Percentiles rank a stretch among this genome's conserved stretches.
These are phyloP conservation scores for Malus hybrid DNA, from an alignment of 331 rosid genomes.

Conservation along the genomic window DNA sequence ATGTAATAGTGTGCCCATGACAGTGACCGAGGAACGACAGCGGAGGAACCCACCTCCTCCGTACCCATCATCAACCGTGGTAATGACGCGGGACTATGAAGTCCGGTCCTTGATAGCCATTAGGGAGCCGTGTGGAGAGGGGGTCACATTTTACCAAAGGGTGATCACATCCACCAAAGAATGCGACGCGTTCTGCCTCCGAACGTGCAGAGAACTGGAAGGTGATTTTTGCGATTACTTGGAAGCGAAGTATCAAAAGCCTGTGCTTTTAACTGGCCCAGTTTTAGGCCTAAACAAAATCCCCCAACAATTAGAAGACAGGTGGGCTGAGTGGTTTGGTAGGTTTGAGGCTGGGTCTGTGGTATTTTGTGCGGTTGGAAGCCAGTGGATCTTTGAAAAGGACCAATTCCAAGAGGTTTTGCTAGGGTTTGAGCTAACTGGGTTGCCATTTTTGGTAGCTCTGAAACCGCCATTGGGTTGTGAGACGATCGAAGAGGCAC, in stretches of 20 bases:
- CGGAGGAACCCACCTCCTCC: neutral
- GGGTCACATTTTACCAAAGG: constrained; percentile 30
- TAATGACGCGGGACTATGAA: constrained; percentile 22
- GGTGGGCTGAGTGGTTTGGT: constrained; percentile 29
- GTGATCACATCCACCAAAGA: constrained; percentile 2
- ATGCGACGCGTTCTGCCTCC: constrained; percentile 32
- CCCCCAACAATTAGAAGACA: constrained; percentile 6
- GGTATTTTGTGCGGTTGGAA: constrained; percentile 52
- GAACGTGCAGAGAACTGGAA: constrained; percentile 47
- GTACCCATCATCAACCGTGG: neutral
- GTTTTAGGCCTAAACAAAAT: constrained; percentile 1
- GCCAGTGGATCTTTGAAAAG: constrained; percentile 30
- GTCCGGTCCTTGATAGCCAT: constrained; percentile 17
- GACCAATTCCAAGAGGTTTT: constrained; percentile 44
- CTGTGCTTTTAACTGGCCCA: constrained; percentile 39
- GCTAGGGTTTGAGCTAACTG: constrained; percentile 36
- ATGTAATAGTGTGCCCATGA: neutral
- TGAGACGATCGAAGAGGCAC: constrained; percentile 29
- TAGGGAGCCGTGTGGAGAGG: constrained; percentile 27
- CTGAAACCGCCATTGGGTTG: constrained; percentile 38
- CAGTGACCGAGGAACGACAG: neutral
- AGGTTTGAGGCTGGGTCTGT: constrained; percentile 15
- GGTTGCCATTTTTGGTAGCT: constrained; percentile 37
- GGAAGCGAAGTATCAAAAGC: constrained; percentile 21
- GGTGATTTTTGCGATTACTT: constrained; percentile 36